These are phyloP conservation scores for Naegleria gruberi DNA, from an alignment of 208 protist species.

Conservation along the genomic window DNA sequence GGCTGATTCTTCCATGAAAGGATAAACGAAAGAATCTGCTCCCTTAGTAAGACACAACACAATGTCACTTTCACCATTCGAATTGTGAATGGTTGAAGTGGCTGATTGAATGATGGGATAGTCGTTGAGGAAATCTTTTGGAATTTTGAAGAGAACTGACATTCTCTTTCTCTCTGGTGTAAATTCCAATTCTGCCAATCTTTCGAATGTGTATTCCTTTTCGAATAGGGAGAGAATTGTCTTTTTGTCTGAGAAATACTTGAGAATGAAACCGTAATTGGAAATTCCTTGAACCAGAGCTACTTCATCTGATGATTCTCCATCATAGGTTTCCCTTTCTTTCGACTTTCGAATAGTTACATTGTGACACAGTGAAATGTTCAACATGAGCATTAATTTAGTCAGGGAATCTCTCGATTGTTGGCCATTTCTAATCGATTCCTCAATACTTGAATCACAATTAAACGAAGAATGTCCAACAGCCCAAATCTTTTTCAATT, in stretches of 20 bases:
- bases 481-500: conserved; percentile 38
- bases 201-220: background rate
- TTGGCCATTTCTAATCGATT: too few relatives aligned
- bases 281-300: conserved; percentile 43
- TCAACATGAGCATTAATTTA: too few relatives aligned
- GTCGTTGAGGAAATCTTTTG: background rate
- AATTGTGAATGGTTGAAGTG: background rate
- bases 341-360: background rate
- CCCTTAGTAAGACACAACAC: background rate
- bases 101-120: too few relatives aligned
- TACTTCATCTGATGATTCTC: conserved; percentile 77
- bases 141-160: background rate
- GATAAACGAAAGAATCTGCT: background rate
- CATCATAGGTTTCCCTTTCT: conserved; percentile 58
- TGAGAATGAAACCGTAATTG: background rate
- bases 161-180: background rate
- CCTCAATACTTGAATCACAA: too few relatives aligned
- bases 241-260: background rate
- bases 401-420: too few relatives aligned
- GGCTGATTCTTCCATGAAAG: conserved; percentile 31
- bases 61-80: background rate
- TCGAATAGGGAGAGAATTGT: background rate
- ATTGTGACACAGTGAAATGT: too few relatives aligned
- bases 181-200: background rate
- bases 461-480: too few relatives aligned